Evolutionary conservation across 83 land plant species (phyloP), one percentile per base, ranked within the genome.

Genomic region (Larix sibirica): DNA sequence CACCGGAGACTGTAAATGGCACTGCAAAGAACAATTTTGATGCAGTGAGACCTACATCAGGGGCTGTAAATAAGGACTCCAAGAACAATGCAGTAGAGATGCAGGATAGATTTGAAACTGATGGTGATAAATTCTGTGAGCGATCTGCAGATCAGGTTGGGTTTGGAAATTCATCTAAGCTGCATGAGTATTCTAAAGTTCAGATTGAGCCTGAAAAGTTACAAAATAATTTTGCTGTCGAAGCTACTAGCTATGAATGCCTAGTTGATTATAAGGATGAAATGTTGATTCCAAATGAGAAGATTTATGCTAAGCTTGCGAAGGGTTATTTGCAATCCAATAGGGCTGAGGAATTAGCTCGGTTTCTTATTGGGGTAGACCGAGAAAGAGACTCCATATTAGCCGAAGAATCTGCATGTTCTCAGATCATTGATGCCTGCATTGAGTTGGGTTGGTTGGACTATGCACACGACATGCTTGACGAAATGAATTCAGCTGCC

Each of bases 381-480:
- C 87, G 82, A 60, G 84, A 61, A 83, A 23, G 62, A 9, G 23
- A 10, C 59, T 20, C 61, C 16, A 14, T 77, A 24, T 28, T 58
- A 14, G 83, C 78, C 73, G 79, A 81, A 77, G 38, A 50, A 13
- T 60, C 63, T 59, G 73, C 85, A 21, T 50, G 83, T 54, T 62
- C 81, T 50, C 87, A 88, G 82, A 86, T 90, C 24, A 70, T 90
- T 38, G 85, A 85, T 44, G 94, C 92, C 61, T 90, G 90, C 61
- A 80, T 90, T 83, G 64, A 80, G 60, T 14, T 88, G 70, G 92
- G 88, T 68, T 90, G 90, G 90, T 82, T 90, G 3, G 92, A 90
- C 64, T 54, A 66, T 81, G 94, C 94, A 12, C 94, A 92, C 77
- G 94, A 92, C 77, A 90, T 92, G 66, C 28, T 92, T 36, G 94